phyloP scores from a whole-genome alignment of 1,284 basidiomycete species.

The Apiotrichum sp. region DNA sequence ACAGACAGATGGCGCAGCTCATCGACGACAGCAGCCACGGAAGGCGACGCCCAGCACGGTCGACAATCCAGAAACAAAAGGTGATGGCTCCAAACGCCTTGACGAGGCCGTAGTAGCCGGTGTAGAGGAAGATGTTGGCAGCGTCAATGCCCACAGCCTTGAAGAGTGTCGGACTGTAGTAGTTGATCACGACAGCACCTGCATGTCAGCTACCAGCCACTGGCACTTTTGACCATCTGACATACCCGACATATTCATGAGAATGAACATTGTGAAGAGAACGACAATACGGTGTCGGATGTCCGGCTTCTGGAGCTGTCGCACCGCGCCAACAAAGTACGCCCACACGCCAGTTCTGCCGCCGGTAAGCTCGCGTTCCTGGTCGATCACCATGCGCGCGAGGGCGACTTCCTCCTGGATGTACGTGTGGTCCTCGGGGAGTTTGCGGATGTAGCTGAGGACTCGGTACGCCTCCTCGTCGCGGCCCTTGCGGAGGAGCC shows the following conservation, averaged over 20 bases:
- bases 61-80: slow-evolving; percentile 32
- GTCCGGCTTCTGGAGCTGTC: neutral
- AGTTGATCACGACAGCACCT: slow-evolving; percentile 12
- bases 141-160: slow-evolving; percentile 28
- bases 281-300: slow-evolving; percentile 10
- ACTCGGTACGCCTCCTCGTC: slow-evolving; percentile 47
- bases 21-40: slow-evolving; percentile 27
- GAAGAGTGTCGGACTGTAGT: slow-evolving; percentile 37
- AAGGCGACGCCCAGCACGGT: slow-evolving; percentile 28
- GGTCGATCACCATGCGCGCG: slow-evolving; percentile 26
- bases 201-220: neutral
- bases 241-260: slow-evolving; percentile 7
- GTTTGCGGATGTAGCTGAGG: slow-evolving; percentile 47
- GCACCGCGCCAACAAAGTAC: slow-evolving; percentile 1
- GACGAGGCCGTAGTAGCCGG: slow-evolving; percentile 46
- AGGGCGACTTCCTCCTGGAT: slow-evolving; percentile 45
- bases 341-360: neutral
- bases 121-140: slow-evolving; percentile 38
- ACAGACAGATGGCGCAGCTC: slow-evolving; percentile 20
- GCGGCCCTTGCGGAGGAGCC: slow-evolving; percentile 50
- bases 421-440: slow-evolving; percentile 43
- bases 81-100: slow-evolving; percentile 30
- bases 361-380: slow-evolving; percentile 22
- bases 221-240: too few relatives aligned
- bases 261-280: slow-evolving; percentile 9